phyloP scores from a whole-genome alignment of 441 rosid species.

The Hypseocharis bilobata region DNA sequence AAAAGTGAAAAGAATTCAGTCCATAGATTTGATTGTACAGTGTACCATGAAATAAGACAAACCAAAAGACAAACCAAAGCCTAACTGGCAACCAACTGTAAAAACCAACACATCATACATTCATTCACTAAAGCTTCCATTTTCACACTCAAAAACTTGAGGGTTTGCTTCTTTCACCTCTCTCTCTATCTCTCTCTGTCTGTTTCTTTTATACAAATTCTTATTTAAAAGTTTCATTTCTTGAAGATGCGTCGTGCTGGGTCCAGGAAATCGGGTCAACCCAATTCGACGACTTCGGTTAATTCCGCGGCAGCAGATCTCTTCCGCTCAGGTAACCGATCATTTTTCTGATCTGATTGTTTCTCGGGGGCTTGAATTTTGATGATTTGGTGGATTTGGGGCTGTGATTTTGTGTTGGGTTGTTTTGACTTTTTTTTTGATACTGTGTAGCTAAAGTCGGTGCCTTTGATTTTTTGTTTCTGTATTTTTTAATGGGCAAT shows the following conservation, averaged over 20 bases:
- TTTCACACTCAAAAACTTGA: too few relatives aligned
- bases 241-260: slow-evolving; percentile 82
- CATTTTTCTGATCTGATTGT: neutral
- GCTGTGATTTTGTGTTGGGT: neutral
- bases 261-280: slow-evolving; percentile 59
- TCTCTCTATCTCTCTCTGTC: slow-evolving; percentile 11
- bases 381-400: slow-evolving; percentile 9
- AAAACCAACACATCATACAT: too few relatives aligned
- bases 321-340: slow-evolving; percentile 63
- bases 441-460: neutral
- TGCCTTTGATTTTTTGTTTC: neutral
- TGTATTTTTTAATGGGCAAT: neutral
- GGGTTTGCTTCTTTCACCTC: neutral
- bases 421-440: neutral
- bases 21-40: too few relatives aligned
- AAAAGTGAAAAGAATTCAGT: too few relatives aligned
- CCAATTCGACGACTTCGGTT: slow-evolving; percentile 48
- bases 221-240: slow-evolving; percentile 7
- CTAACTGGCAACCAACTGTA: too few relatives aligned
- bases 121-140: too few relatives aligned
- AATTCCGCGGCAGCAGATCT: slow-evolving; percentile 63
- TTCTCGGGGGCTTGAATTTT: neutral
- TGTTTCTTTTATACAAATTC: neutral
- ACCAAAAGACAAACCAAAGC: too few relatives aligned
- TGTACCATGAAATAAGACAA: too few relatives aligned